Evolutionary conservation across 441 rosid genomes (phyloP).

Genomic region (Flueggea neowawraea): DNA sequence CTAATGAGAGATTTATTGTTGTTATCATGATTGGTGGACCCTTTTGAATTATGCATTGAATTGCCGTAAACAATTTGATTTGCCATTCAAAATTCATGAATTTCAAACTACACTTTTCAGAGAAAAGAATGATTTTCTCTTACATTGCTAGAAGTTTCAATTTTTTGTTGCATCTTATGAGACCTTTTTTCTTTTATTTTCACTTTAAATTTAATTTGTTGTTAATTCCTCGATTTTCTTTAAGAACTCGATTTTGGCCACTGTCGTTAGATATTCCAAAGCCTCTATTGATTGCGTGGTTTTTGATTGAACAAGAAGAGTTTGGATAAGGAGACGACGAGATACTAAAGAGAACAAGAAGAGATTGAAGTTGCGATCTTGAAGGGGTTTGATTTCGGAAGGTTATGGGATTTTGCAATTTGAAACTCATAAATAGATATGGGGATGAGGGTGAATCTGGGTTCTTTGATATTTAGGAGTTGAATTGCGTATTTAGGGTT

Average conservation of each 20-base stretch:
- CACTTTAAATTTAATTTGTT: neutral
- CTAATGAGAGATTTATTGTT: slow-evolving; percentile 74
- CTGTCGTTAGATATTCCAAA: slow-evolving; percentile 76
- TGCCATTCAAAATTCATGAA: slow-evolving; percentile 2
- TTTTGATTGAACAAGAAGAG: too few relatives aligned
- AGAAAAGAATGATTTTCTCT: neutral
- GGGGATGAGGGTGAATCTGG: too few relatives aligned
- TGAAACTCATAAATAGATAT: too few relatives aligned
- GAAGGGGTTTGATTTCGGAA: too few relatives aligned
- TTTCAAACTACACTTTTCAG: neutral
- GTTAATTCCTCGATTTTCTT: slow-evolving; percentile 7
- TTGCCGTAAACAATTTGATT: neutral
- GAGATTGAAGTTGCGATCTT: too few relatives aligned
- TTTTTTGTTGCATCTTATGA: neutral
- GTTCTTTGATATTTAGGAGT: too few relatives aligned
- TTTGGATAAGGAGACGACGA: too few relatives aligned
- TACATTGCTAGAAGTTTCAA: neutral
- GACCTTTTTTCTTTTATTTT: neutral
- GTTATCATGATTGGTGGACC: slow-evolving; percentile 98
- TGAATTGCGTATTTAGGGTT: too few relatives aligned
- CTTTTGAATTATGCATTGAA: neutral
- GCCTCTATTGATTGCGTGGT: too few relatives aligned
- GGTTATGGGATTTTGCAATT: too few relatives aligned
- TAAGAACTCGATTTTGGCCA: slow-evolving; percentile 89
- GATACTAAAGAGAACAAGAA: too few relatives aligned